phyloP scores from a whole-genome alignment of 805 yeast genomes.

The Yamadazyma ubonensis region DNA sequence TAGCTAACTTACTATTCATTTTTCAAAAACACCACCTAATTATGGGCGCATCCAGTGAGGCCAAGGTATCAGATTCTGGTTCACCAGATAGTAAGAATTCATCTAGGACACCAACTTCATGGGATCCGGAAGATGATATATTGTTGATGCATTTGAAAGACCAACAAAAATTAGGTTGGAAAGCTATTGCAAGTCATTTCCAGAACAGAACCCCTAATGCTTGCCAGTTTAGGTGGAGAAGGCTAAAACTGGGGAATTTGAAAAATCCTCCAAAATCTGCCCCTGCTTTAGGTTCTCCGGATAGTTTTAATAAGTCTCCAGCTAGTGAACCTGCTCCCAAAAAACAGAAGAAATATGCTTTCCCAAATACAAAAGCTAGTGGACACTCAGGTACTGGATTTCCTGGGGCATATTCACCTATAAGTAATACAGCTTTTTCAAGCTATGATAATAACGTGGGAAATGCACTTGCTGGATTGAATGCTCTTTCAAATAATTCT shows the following conservation, averaged over 20 bases:
- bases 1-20: too few species aligned
- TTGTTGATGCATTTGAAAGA: conserved; percentile 47
- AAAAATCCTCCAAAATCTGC: conserved; percentile 45
- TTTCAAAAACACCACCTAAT: background rate
- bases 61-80: conserved; percentile 6
- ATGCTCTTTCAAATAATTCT: conserved; percentile 38
- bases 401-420: conserved; percentile 34
- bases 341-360: conserved; percentile 18
- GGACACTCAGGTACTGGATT: conserved; percentile 19
- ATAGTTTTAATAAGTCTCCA: conserved; percentile 5
- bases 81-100: conserved; percentile 21
- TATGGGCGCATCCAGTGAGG: conserved; percentile 9
- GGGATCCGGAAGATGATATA: conserved; percentile 49
- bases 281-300: conserved; percentile 18
- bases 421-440: conserved; percentile 36
- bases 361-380: conserved; percentile 16
- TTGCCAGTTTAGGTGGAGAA: conserved; percentile 48
- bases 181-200: conserved; percentile 45
- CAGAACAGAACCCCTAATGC: conserved; percentile 48
- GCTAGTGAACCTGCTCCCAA: conserved; percentile 9
- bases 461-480: conserved; percentile 45
- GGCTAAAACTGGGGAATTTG: conserved; percentile 44
- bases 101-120: conserved; percentile 45
- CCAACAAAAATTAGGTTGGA: conserved; percentile 47
- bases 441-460: conserved; percentile 41